Evolutionary conservation across 208 protist genomes (phyloP), one percentile per base, ranked within the genome.

Genomic region (Leishmania tarentolae): DNA sequence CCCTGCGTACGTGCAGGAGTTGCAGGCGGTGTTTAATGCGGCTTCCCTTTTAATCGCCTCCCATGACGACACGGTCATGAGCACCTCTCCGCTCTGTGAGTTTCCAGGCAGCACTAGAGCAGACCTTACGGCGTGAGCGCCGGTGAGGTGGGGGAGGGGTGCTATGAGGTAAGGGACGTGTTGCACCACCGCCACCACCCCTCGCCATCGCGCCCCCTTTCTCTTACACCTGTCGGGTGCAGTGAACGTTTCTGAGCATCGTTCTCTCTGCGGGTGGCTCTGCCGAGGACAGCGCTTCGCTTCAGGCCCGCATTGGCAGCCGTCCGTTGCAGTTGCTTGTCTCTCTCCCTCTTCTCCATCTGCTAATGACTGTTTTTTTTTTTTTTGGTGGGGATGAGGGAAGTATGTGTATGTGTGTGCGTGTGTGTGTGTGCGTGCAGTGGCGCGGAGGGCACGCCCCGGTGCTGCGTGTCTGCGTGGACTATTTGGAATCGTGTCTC

Each of bases 61-160:
- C 42, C 63, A 71, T 1, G 87, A 94, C 50, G 88, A 84, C 21
- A 37, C 78, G 15, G 47, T 85, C 79, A 68, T 28, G 78, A 75
- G n/a, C 0, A 70, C 47, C 52, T 83, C 24, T 61, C 72, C 42
- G 3, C n/a, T 15, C 44, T 65, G 19, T 52, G 53, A 61, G 11
- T 7, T 61, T 13, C 24, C 50, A 53, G 11, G 50, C 50, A 53
- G 50, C 50, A 21, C 50, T 2, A 53, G 50, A 53, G 50, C 0
- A 21, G 50, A 17, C 21, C 15, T 53, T 53, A 3, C 24, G 56
- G 56, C 24, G 24, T 71, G 31, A 42, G 17, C 7, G n/a, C 7
- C 17, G 65, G 40, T 11, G 31, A 46, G 40, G 31, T 17, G 37
- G 0, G 7, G 31, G 31, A 19, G 65, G 19, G 3, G n/a, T n/a